Conservation (phyloP, 2,329 filamentous ascomycete genomes). For the Neofusicoccum parvum region DNA sequence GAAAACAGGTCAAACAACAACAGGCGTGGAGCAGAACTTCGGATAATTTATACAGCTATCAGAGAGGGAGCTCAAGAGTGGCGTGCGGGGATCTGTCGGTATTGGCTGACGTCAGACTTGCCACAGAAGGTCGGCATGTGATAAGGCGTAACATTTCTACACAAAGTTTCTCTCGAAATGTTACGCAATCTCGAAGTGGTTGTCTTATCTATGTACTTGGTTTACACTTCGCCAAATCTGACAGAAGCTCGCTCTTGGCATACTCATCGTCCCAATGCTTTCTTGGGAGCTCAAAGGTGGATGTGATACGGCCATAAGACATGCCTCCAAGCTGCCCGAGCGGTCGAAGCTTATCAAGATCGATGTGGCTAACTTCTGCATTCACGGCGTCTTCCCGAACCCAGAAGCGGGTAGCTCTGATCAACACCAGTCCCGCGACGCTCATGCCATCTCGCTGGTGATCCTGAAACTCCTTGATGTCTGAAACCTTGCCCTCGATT, state of each 20-base stretch:
- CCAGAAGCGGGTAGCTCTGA: conserved; percentile 84
- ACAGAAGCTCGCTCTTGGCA: not conserved
- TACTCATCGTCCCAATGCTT: conserved; percentile 1
- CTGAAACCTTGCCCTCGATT: conserved; percentile 74
- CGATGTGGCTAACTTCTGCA: conserved; percentile 69
- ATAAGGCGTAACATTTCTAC: too few species aligned
- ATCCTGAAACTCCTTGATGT: conserved; percentile 68
- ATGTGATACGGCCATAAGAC: conserved; percentile 59
- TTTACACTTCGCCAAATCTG: not conserved
- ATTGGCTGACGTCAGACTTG: too few species aligned
- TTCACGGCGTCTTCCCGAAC: conserved; percentile 81
- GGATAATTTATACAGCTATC: too few species aligned
- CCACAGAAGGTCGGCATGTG: too few species aligned
- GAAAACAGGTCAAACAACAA: too few species aligned
- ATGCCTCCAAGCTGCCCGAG: conserved; percentile 79
- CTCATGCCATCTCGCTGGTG: conserved; percentile 61
- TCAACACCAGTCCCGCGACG: conserved; percentile 59
- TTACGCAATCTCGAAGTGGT: too few species aligned
- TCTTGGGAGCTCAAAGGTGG: conserved; percentile 25
- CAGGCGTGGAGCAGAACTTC: too few species aligned
- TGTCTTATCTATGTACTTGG: too few species aligned
- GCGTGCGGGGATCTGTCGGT: too few species aligned
- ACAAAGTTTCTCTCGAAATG: too few species aligned
- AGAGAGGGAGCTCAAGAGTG: too few species aligned
- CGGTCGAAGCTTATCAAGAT: conserved; percentile 69